These are phyloP conservation scores for Helianthus annuus DNA, from an alignment of 129 eudicot species.

Conservation along the genomic window HanXRQr2.0-SUNRISE NC_035442.2:36730017-36730516, in stretches of 20 bases:
- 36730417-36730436: too few species aligned
- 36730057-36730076: conserved; percentile 10
- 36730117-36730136: background rate
- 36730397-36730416: too few species aligned
- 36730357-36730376: too few species aligned
- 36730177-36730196: background rate
- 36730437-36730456: too few species aligned
- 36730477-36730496: too few species aligned
- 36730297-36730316: too few species aligned
- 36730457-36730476: too few species aligned
- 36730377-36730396: too few species aligned
- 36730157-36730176: conserved; percentile 10
- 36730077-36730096: background rate
- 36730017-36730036: conserved; percentile 11
- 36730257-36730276: background rate
- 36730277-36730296: background rate
- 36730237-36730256: background rate
- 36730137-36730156: background rate
- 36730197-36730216: conserved; percentile 10
- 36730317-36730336: too few species aligned
- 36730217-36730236: background rate
- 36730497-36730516: too few species aligned
- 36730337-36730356: too few species aligned
- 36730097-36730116: background rate
- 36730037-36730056: background rate